phyloP scores from a whole-genome alignment of 1,284 basidiomycete species.

The Afroboletus lepidellus region DNA sequence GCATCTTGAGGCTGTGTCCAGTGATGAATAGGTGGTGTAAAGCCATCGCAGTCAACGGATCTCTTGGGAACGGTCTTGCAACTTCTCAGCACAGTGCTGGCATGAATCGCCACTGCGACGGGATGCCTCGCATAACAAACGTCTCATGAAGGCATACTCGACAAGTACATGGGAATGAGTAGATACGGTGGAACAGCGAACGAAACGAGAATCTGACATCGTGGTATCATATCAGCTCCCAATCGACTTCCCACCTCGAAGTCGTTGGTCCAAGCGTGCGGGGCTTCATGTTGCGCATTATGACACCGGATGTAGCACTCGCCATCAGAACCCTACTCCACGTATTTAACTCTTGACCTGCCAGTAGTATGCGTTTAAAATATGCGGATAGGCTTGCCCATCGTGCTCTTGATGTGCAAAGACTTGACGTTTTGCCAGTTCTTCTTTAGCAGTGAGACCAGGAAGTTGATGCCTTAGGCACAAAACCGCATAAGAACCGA shows the following conservation, averaged over 20 bases:
- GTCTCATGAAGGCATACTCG: slow-evolving; percentile 18
- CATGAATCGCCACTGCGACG: slow-evolving; percentile 6
- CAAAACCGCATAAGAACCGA: slow-evolving; percentile 8
- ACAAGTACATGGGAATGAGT: slow-evolving; percentile 26
- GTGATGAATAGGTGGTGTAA: not conserved
- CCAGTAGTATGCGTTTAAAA: slow-evolving; percentile 54
- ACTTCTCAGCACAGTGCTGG: slow-evolving; percentile 6
- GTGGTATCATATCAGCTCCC: slow-evolving; percentile 68
- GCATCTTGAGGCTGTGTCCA: slow-evolving; percentile 19
- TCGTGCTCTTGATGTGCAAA: slow-evolving; percentile 97
- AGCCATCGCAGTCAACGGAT: not conserved
- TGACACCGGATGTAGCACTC: slow-evolving; percentile 37
- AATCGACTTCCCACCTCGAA: slow-evolving; percentile 70
- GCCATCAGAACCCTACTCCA: slow-evolving; percentile 15
- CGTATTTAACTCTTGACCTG: slow-evolving; percentile 9
- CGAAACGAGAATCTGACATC: slow-evolving; percentile 20
- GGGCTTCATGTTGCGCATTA: slow-evolving; percentile 86
- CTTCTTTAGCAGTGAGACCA: slow-evolving; percentile 99
- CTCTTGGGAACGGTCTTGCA: slow-evolving; percentile 14
- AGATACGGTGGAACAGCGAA: slow-evolving; percentile 11
- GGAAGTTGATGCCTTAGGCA: slow-evolving; percentile 99
- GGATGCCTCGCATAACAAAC: slow-evolving; percentile 10
- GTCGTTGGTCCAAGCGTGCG: slow-evolving; percentile 92
- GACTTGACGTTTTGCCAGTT: slow-evolving; percentile 99
- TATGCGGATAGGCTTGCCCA: slow-evolving; percentile 97